A percentile compares a stretch with the other conserved stretches of the same genome.
Evolutionary conservation across 2,329 filamentous ascomycete genomes (phyloP).

Genomic region (Pleomassaria siparia): DNA sequence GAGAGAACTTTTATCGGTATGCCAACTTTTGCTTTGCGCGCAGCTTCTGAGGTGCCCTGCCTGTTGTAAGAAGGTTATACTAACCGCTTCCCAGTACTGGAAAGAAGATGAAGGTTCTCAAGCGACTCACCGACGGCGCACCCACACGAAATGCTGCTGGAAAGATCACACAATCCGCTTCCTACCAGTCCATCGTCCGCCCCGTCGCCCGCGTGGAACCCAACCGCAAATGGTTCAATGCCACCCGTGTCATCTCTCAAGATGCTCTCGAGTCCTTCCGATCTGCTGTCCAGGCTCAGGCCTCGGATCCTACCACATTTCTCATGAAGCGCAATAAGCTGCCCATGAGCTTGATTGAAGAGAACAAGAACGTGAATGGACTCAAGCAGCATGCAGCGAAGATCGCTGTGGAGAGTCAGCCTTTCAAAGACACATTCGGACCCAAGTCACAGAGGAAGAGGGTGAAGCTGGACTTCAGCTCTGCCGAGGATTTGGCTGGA

Average conservation of each 20-base stretch:
- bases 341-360: constrained; percentile 89
- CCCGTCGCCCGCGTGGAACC: constrained; percentile 89
- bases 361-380: constrained; percentile 72
- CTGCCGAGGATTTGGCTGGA: constrained; percentile 77
- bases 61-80: not conserved
- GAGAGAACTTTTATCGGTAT: constrained; percentile 96
- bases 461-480: constrained; percentile 83
- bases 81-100: constrained; percentile 51
- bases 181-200: constrained; percentile 78
- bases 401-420: constrained; percentile 84
- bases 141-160: constrained; percentile 79
- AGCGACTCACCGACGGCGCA: constrained; percentile 87
- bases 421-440: constrained; percentile 87
- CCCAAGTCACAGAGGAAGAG: constrained; percentile 91
- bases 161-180: constrained; percentile 80
- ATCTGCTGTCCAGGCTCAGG: constrained; percentile 87
- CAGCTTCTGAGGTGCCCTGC: not conserved
- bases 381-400: constrained; percentile 92
- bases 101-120: constrained; percentile 86
- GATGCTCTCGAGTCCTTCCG: constrained; percentile 85
- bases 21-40: constrained; percentile 23
- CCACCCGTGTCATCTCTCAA: constrained; percentile 87
- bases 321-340: constrained; percentile 97
- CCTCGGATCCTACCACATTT: constrained; percentile 87
- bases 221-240: constrained; percentile 97